These are phyloP conservation scores for Cercophora scortea DNA, from an alignment of 495 filamentous ascomycete genomes.

Conservation along the genomic window DNA sequence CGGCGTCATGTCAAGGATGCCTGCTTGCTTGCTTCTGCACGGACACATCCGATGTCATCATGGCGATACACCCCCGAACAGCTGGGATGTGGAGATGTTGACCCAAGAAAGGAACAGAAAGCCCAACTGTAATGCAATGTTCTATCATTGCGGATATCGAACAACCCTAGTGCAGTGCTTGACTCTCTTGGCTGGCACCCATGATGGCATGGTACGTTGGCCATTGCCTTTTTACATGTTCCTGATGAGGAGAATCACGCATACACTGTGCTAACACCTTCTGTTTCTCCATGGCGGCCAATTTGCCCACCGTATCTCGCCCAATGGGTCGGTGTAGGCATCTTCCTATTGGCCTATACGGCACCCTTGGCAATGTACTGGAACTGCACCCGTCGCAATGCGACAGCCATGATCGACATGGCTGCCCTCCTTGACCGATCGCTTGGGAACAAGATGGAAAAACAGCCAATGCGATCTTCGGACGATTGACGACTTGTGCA, in stretches of 20 bases:
- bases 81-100: slow-evolving; percentile 1
- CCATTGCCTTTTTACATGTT: no score
- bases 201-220: no score
- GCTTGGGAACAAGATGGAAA: neutral
- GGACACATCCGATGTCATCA: neutral
- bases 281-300: neutral
- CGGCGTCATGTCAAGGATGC: neutral
- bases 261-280: no score
- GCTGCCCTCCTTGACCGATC: no score
- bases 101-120: slow-evolving; percentile 3
- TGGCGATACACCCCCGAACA: neutral
- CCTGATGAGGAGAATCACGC: no score
- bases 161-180: no score
- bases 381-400: no score
- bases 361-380: neutral
- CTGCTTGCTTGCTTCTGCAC: neutral
- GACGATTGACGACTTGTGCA: no score
- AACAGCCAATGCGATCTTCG: neutral
- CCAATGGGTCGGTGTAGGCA: slow-evolving; percentile 10
- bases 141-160: neutral
- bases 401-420: no score
- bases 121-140: slow-evolving; percentile 6
- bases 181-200: no score
- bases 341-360: neutral
- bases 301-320: slow-evolving; percentile 7